A percentile compares a stretch with the other conserved stretches of the same genome.
Evolutionary conservation across 2,329 filamentous ascomycete genomes (phyloP).

Genomic region (Aureobasidium sp.): DNA sequence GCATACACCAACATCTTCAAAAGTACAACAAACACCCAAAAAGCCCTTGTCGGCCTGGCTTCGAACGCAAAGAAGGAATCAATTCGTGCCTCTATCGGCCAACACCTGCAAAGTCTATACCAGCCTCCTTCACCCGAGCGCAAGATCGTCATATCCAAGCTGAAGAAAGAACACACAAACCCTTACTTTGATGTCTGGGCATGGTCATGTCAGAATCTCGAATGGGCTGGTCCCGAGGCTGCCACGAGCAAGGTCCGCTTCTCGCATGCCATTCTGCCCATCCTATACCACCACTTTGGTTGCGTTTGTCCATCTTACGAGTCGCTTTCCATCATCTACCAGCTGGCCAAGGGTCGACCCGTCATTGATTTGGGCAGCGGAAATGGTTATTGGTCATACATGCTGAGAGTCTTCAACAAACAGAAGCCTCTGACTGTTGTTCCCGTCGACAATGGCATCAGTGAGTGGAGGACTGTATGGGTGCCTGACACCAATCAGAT

Average conservation of each 20-base stretch:
- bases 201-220: constrained; percentile 54
- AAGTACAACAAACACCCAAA: constrained; percentile 48
- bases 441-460: constrained; percentile 59
- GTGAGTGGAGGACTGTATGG: constrained; percentile 61
- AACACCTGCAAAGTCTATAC: constrained; percentile 47
- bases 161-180: constrained; percentile 45
- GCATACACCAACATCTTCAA: constrained; percentile 61
- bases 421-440: constrained; percentile 34
- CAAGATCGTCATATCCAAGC: constrained; percentile 28
- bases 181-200: constrained; percentile 61
- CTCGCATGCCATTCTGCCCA: constrained; percentile 60
- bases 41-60: constrained; percentile 53
- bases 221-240: constrained; percentile 55
- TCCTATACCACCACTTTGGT: constrained; percentile 73
- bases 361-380: constrained; percentile 62
- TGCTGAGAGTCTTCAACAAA: constrained; percentile 52
- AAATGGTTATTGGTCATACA: constrained; percentile 67
- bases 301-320: constrained; percentile 63
- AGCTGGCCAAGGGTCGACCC: constrained; percentile 41
- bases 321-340: constrained; percentile 50
- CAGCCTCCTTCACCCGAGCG: constrained; percentile 35
- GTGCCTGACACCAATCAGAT: constrained; percentile 54
- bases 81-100: constrained; percentile 47
- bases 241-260: constrained; percentile 44
- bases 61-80: constrained; percentile 60